Percentiles rank a stretch among this genome's conserved stretches.
Conservation (phyloP, 164 flowering plant species). For the Cinnamomum micranthum region DNA sequence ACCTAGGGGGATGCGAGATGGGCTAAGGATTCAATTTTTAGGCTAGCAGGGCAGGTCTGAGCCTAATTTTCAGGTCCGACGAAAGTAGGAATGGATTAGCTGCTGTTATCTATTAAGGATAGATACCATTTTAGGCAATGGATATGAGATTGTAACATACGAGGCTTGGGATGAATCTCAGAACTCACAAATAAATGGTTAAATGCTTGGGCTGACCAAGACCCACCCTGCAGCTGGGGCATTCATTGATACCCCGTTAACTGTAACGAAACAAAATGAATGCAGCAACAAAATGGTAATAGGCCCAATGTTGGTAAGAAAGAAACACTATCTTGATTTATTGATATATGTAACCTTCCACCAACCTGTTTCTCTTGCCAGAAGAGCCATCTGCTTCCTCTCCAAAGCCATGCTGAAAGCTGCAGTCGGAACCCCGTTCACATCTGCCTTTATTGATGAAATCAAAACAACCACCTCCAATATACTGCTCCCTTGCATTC, state of each 20-base stretch:
- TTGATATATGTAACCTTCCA: constrained; percentile 1
- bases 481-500: constrained; percentile 65
- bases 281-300: neutral
- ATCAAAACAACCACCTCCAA: constrained; percentile 89
- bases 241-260: neutral
- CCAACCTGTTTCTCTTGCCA: constrained; percentile 51
- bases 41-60: neutral
- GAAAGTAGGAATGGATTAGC: too few species aligned
- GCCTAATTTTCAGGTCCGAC: too few species aligned
- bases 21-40: neutral
- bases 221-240: neutral
- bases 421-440: constrained; percentile 90
- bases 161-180: neutral
- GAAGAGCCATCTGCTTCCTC: constrained; percentile 45
- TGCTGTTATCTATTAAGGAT: too few species aligned
- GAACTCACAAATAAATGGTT: neutral
- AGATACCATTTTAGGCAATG: neutral
- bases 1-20: neutral
- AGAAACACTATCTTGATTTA: constrained; percentile 3
- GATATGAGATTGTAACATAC: neutral
- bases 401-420: constrained; percentile 62
- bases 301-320: neutral
- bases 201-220: neutral
- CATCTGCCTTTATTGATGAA: constrained; percentile 88
- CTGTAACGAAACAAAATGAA: neutral